Conservation (phyloP, 495 filamentous ascomycete genomes). For the Aspergillus panamensis region DNA sequence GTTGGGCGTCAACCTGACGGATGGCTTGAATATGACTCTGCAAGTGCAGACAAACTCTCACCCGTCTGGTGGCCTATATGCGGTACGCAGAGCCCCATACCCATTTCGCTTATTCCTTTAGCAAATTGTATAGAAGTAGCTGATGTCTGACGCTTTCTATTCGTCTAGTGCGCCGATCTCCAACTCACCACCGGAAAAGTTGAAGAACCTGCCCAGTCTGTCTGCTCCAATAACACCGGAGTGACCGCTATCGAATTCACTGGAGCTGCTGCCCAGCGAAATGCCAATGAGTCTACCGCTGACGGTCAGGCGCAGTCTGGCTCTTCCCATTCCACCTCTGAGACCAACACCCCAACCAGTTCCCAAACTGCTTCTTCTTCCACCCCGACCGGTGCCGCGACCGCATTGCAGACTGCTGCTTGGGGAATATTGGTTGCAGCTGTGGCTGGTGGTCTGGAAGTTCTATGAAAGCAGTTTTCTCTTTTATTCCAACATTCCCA, state of each 20-base stretch:
- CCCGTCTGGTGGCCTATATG: constrained; percentile 52
- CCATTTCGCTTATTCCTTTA: neutral
- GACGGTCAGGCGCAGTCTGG: constrained; percentile 28
- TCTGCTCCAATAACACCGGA: constrained; percentile 53
- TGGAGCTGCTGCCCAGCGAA: constrained; percentile 30
- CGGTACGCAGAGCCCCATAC: constrained; percentile 33
- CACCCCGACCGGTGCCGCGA: constrained; percentile 28
- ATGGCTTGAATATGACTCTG: constrained; percentile 59
- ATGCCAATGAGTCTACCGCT: constrained; percentile 37
- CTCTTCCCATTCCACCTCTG: constrained; percentile 8
- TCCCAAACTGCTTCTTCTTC: constrained; percentile 18
- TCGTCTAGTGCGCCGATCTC: constrained; percentile 57
- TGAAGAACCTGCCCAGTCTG: constrained; percentile 24
- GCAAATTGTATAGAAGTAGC: neutral
- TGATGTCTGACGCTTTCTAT: neutral
- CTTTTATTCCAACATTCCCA: no score
- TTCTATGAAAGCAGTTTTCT: constrained; percentile 21
- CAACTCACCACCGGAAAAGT: constrained; percentile 44
- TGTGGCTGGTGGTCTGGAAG: constrained; percentile 29
- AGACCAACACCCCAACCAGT: neutral
- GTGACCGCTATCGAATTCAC: constrained; percentile 35
- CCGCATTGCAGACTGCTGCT: constrained; percentile 31
- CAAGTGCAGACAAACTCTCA: constrained; percentile 57
- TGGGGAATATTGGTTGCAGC: constrained; percentile 35
- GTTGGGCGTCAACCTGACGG: constrained; percentile 30